These are phyloP conservation scores for Boletus edulis DNA, from an alignment of 768 basidiomycete species.

Conservation along the genomic window DNA sequence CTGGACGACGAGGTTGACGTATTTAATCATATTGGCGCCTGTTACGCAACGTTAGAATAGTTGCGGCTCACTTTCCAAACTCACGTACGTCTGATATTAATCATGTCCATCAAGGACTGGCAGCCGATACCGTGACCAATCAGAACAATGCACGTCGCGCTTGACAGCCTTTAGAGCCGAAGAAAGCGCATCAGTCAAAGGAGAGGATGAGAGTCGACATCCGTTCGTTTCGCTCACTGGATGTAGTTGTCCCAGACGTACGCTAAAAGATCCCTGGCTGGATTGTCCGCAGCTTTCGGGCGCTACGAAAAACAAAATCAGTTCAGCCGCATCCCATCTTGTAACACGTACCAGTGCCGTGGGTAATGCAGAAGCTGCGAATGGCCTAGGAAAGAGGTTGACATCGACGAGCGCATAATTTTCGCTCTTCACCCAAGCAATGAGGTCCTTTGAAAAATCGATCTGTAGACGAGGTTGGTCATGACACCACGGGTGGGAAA, in stretches of 20 bases:
- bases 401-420: slow-evolving; percentile 81
- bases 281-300: slow-evolving; percentile 41
- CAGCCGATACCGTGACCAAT: slow-evolving; percentile 90
- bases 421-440: slow-evolving; percentile 69
- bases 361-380: slow-evolving; percentile 24
- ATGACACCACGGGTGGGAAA: neutral
- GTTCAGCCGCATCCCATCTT: neutral
- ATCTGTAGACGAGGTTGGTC: slow-evolving; percentile 51
- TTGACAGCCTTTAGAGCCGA: slow-evolving; percentile 54
- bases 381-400: slow-evolving; percentile 73
- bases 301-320: slow-evolving; percentile 28
- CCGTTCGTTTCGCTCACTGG: slow-evolving; percentile 52
- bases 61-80: neutral
- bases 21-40: slow-evolving; percentile 56
- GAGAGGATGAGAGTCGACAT: neutral
- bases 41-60: neutral
- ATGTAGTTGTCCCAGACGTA: slow-evolving; percentile 98
- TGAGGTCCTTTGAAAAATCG: slow-evolving; percentile 77
- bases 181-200: neutral
- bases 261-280: slow-evolving; percentile 57
- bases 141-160: slow-evolving; percentile 69
- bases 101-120: slow-evolving; percentile 67
- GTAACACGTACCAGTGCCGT: slow-evolving; percentile 30
- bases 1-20: slow-evolving; percentile 73
- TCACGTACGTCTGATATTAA: slow-evolving; percentile 64